phyloP scores from a whole-genome alignment of 129 eudicot genomes.

The Erigeron canadensis region DNA sequence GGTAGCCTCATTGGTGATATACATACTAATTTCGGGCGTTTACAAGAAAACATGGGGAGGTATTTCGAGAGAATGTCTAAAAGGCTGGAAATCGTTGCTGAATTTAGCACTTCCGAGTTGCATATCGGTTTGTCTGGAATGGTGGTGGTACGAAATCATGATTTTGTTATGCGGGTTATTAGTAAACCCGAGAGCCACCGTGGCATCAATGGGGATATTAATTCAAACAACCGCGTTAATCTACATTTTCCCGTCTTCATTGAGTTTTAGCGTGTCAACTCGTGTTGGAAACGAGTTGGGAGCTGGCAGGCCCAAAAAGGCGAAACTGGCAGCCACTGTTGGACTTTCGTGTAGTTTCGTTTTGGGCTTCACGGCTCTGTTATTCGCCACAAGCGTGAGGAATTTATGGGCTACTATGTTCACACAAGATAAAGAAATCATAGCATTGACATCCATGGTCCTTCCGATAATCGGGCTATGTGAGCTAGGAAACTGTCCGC shows the following conservation, averaged over 20 bases:
- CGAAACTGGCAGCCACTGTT: slow-evolving; percentile 61
- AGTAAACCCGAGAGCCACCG: slow-evolving; percentile 62
- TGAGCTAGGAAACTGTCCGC: slow-evolving; percentile 89
- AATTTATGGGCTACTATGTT: slow-evolving; percentile 80
- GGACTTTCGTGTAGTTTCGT: slow-evolving; percentile 64
- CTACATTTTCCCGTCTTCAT: slow-evolving; percentile 84
- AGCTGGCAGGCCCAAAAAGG: slow-evolving; percentile 58
- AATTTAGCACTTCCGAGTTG: slow-evolving; percentile 77
- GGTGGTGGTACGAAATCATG: slow-evolving; percentile 99
- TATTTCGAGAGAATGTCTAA: slow-evolving; percentile 45
- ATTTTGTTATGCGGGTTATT: slow-evolving; percentile 71
- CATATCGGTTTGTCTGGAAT: slow-evolving; percentile 80
- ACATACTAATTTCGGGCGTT: slow-evolving; percentile 55
- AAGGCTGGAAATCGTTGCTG: slow-evolving; percentile 54
- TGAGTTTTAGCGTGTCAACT: slow-evolving; percentile 79
- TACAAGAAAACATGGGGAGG: slow-evolving; percentile 71
- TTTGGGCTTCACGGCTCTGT: slow-evolving; percentile 57
- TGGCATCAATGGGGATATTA: slow-evolving; percentile 88
- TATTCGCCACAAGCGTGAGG: slow-evolving; percentile 59
- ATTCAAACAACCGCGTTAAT: slow-evolving; percentile 78
- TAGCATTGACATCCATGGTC: slow-evolving; percentile 62
- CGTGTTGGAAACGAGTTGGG: slow-evolving; percentile 83
- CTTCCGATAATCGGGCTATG: slow-evolving; percentile 85
- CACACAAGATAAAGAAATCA: slow-evolving; percentile 66
- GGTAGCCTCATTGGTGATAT: slow-evolving; percentile 52